Evolutionary conservation across 768 basidiomycete genomes (phyloP).

Genomic region (Tricholoma hemisulphureum): DNA sequence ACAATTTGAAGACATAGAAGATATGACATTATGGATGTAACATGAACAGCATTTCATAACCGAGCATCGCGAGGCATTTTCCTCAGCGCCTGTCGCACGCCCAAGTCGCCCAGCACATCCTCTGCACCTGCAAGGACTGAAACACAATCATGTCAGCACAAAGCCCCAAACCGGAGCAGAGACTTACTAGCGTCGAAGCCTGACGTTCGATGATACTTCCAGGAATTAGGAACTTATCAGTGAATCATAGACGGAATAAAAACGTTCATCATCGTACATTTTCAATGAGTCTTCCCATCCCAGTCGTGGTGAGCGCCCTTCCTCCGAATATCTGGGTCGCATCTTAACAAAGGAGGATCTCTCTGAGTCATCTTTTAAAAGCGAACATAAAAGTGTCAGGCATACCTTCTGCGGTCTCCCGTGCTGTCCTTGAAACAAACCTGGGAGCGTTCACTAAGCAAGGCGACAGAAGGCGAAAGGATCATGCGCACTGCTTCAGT

Average conservation of each 20-base stretch:
- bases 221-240: neutral
- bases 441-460: slow-evolving; percentile 31
- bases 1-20: neutral
- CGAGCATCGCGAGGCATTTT: slow-evolving; percentile 53
- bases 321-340: slow-evolving; percentile 89
- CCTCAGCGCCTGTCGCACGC: slow-evolving; percentile 70
- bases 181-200: slow-evolving; percentile 73
- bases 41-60: slow-evolving; percentile 20
- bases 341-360: slow-evolving; percentile 43
- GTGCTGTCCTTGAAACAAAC: slow-evolving; percentile 63
- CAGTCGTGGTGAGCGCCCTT: slow-evolving; percentile 79
- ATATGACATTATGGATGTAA: neutral
- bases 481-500: slow-evolving; percentile 70
- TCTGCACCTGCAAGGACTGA: slow-evolving; percentile 74
- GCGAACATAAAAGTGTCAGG: neutral
- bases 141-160: slow-evolving; percentile 2
- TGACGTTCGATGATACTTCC: slow-evolving; percentile 79
- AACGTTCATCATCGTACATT: slow-evolving; percentile 48
- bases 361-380: slow-evolving; percentile 12
- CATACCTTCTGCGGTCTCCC: slow-evolving; percentile 68
- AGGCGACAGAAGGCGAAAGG: neutral
- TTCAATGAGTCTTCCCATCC: slow-evolving; percentile 84
- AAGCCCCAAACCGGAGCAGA: slow-evolving; percentile 6
- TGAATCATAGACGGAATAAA: neutral
- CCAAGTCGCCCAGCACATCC: slow-evolving; percentile 71